phyloP scores from a whole-genome alignment of 805 yeast genomes.

The Yarrowia sp. region DNA sequence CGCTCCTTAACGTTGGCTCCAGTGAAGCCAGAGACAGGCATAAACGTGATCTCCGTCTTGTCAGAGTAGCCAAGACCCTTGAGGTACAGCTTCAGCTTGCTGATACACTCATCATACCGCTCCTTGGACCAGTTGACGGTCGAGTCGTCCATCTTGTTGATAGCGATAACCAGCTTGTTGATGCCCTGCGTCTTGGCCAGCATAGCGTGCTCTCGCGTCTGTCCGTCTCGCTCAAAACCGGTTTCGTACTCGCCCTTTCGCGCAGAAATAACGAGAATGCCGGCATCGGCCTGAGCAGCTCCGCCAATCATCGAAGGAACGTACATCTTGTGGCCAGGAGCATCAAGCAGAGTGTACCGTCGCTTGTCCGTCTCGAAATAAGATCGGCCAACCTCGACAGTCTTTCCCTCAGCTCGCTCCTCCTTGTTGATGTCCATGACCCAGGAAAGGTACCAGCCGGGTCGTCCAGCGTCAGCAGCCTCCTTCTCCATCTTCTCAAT shows the following conservation, averaged over 20 bases:
- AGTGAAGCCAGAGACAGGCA: conserved; percentile 98
- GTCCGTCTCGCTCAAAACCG: conserved; percentile 98
- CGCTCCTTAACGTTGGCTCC: conserved; percentile 95
- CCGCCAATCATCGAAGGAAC: conserved; percentile 99
- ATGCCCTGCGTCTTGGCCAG: conserved; percentile 99
- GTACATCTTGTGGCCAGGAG: conserved; percentile 99
- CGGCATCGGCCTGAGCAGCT: conserved; percentile 99
- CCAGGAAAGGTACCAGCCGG: conserved; percentile 99
- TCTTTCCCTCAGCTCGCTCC: conserved; percentile 98
- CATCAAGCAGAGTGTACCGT: conserved; percentile 96
- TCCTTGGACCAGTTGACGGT: conserved; percentile 95
- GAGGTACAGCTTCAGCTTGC: conserved; percentile 72
- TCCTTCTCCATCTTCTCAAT: conserved; percentile 97
- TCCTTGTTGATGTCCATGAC: conserved; percentile 99
- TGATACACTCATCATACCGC: conserved; percentile 92
- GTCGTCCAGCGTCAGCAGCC: conserved; percentile 99
- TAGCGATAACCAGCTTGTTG: conserved; percentile 85
- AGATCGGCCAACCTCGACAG: conserved; percentile 98
- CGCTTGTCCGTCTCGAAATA: conserved; percentile 97
- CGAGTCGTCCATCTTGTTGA: conserved; percentile 98
- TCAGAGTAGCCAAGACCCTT: conserved; percentile 76
- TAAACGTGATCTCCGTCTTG: conserved; percentile 79
- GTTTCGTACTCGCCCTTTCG: conserved; percentile 99
- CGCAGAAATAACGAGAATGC: conserved; percentile 94
- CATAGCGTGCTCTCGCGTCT: conserved; percentile 96